Evolutionary conservation across 345 rosid genomes (phyloP), one percentile per base, ranked within the genome.

Genomic region (Turritis glabra): DNA sequence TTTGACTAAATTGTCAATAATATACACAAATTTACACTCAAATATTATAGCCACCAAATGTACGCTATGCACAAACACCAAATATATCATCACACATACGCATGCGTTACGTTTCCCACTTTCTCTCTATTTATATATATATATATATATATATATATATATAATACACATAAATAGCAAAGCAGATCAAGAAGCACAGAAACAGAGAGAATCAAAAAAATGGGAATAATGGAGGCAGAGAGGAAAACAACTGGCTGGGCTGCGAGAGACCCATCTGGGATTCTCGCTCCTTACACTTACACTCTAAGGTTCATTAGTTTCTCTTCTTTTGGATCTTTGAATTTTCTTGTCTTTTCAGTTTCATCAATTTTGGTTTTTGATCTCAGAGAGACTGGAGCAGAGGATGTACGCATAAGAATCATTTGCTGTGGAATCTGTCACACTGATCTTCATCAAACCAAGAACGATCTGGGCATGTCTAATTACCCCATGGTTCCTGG

Each of bases 401-500:
- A 87, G 3, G 98, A 90, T 84, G 92, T 88, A 2, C 68, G 68
- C 41, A 64, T 92, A 30, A 83, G 80, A 80, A 84, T 92, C 63
- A 71, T 88, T 6, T 81, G 76, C 62, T 85, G 92, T 71, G 97
- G 96, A 56, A 80, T 90, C 55, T 88, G 93, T 74, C 96, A 90
- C 70, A 83, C 90, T 5, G 96, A 92, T 80, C 54, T 92, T 64
- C 96, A 87, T 67, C 93, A 88, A 68, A 47, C 81, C 53, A 90
- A 82, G 63, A 86, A 84, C 48, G 91, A 90, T 68, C 84, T 88
- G 0, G 85, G 85, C 82, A 73, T 79, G 85, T 73, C 94, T 25
- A 77, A 77, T 17, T 92, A 92, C 74, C 96, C 96, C 8, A 85
- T 90, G 88, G 92, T 90, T 67, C 91, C 94, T 0, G 94, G 96